Percentiles rank a stretch among this genome's conserved stretches.
Conservation (phyloP, 148 eudicot species). For the Rhododendron henanense region DNA sequence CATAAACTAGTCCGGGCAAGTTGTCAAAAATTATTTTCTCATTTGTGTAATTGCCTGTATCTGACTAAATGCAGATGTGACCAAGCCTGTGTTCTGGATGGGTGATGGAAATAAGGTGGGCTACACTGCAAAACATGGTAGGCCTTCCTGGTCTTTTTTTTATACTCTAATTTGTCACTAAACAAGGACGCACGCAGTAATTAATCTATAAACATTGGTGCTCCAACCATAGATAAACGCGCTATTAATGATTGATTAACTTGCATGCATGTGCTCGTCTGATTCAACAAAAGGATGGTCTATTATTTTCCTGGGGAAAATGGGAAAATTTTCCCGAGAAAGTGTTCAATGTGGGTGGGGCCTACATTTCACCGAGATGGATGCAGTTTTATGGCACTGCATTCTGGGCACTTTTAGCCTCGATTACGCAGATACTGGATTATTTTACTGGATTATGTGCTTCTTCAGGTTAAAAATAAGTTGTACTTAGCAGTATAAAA, state of each 20-base stretch:
- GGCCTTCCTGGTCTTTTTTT: neutral
- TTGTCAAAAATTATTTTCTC: neutral
- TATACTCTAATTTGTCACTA: neutral
- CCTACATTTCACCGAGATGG: neutral
- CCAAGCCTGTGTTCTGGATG: neutral
- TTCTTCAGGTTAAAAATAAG: neutral
- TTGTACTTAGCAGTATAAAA: too few species aligned
- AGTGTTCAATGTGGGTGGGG: neutral
- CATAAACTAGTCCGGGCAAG: too few species aligned
- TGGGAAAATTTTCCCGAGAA: neutral
- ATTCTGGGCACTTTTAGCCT: neutral
- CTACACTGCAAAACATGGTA: neutral
- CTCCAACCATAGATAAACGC: neutral
- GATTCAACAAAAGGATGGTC: neutral
- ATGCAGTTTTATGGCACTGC: neutral
- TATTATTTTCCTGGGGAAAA: neutral
- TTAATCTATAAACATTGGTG: neutral
- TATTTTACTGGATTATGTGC: neutral
- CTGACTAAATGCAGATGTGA: neutral
- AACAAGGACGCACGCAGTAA: neutral
- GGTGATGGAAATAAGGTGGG: neutral
- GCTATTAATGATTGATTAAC: neutral
- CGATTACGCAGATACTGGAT: neutral
- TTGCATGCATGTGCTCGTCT: neutral
- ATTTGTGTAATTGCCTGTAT: neutral